phyloP scores from a whole-genome alignment of 352 stramenopile species.

The Phytophthora sp. region DNA sequence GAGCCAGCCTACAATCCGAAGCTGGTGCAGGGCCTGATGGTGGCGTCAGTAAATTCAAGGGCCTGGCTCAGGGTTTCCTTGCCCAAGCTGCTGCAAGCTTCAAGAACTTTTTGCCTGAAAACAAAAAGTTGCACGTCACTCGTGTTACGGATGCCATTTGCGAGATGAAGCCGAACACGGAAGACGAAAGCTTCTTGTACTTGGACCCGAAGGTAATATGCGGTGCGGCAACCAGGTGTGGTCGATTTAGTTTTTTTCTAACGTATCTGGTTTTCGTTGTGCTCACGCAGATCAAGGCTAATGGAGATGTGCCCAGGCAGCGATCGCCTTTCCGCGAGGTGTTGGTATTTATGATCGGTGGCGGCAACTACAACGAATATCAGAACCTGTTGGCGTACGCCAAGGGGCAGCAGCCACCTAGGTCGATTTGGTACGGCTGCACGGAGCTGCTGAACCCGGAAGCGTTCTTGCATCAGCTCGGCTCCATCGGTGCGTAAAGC shows the following conservation, averaged over 20 bases:
- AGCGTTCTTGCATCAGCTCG: slow-evolving; percentile 89
- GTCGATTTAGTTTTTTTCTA: no score
- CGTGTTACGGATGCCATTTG: slow-evolving; percentile 85
- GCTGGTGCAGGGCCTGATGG: slow-evolving; percentile 31
- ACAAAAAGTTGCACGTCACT: slow-evolving; percentile 88
- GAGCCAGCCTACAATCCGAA: slow-evolving; percentile 46
- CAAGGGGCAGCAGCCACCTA: slow-evolving; percentile 67
- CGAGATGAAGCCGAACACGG: slow-evolving; percentile 78
- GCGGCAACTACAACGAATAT: slow-evolving; percentile 90
- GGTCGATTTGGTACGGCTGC: slow-evolving; percentile 88
- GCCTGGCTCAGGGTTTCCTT: slow-evolving; percentile 80
- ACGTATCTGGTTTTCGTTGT: not conserved
- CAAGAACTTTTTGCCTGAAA: slow-evolving; percentile 89
- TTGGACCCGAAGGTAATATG: slow-evolving; percentile 83
- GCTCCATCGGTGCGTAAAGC: slow-evolving; percentile 60
- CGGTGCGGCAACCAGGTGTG: no score
- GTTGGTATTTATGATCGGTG: slow-evolving; percentile 90
- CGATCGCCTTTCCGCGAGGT: slow-evolving; percentile 80
- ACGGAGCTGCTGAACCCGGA: slow-evolving; percentile 90
- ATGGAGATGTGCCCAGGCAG: slow-evolving; percentile 74
- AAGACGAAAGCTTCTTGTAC: slow-evolving; percentile 86
- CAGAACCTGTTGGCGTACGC: slow-evolving; percentile 87
- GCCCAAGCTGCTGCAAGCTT: slow-evolving; percentile 82
- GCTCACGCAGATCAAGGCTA: slow-evolving; percentile 64
- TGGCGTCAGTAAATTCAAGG: slow-evolving; percentile 84